Conservation (phyloP, 2,329 filamentous ascomycete genomes). For the Westerdykella sp. region DNA sequence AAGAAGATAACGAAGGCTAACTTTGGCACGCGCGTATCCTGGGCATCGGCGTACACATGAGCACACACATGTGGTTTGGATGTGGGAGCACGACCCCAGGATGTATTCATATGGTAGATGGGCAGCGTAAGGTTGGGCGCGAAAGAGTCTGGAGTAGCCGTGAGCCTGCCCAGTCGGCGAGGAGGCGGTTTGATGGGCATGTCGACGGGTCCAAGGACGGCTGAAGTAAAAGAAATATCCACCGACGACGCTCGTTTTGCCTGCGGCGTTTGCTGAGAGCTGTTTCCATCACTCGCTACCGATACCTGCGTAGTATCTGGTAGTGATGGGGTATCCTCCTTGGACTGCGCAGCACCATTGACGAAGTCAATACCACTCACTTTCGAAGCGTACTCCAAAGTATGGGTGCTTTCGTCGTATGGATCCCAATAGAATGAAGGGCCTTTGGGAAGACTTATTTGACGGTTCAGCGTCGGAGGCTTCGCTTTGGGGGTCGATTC, state of each 20-base stretch:
- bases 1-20: conserved; percentile 68
- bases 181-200: conserved; percentile 36
- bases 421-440: conserved; percentile 43
- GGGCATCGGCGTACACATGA: conserved; percentile 54
- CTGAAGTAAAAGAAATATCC: conserved; percentile 8
- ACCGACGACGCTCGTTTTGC: conserved; percentile 8
- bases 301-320: conserved; percentile 27
- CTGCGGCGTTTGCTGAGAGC: conserved; percentile 3
- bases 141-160: conserved; percentile 60
- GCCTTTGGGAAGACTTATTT: conserved; percentile 41
- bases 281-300: conserved; percentile 7
- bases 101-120: conserved; percentile 61
- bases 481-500: conserved; percentile 36
- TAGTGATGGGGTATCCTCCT: conserved; percentile 16
- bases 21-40: conserved; percentile 71
- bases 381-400: conserved; percentile 41
- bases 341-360: conserved; percentile 13
- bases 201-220: conserved; percentile 18
- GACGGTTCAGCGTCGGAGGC: conserved; percentile 35
- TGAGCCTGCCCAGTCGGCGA: conserved; percentile 57
- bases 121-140: conserved; percentile 56
- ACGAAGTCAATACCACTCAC: conserved; percentile 43
- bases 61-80: conserved; percentile 48
- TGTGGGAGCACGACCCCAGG: conserved; percentile 66
- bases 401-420: conserved; percentile 41